Percentiles rank a stretch among this genome's conserved stretches.
Conservation (phyloP, 2,329 filamentous ascomycete species). For the Verticillium albo-atrum region DNA sequence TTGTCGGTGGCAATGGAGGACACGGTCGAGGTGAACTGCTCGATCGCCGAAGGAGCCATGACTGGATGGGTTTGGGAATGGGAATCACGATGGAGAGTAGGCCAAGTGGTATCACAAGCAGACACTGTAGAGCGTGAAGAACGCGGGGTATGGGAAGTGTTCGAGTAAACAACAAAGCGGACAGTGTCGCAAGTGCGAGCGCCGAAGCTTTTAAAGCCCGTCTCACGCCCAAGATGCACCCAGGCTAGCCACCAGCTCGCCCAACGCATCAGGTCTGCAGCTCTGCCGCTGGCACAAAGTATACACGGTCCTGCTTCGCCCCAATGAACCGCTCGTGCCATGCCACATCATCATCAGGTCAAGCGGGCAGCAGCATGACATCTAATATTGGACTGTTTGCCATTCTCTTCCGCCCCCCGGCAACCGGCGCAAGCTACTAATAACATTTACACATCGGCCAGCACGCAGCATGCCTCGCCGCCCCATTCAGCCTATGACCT, state of each 20-base stretch:
- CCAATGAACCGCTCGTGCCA: too few species aligned
- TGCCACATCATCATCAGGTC: too few species aligned
- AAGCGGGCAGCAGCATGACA: too few species aligned
- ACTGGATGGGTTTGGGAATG: not conserved
- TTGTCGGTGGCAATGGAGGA: constrained; percentile 11
- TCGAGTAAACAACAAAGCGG: not conserved
- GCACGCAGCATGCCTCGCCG: not conserved
- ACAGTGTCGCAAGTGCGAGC: not conserved
- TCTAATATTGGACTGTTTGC: too few species aligned
- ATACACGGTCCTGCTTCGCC: not conserved
- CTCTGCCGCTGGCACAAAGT: not conserved
- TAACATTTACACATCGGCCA: not conserved
- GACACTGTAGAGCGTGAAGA: not conserved
- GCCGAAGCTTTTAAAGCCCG: not conserved
- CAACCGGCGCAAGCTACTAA: not conserved
- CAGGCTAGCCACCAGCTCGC: not conserved
- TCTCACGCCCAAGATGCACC: not conserved
- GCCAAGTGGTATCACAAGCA: too few species aligned
- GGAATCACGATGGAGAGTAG: too few species aligned
- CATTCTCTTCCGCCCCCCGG: not conserved
- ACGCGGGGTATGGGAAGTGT: not conserved
- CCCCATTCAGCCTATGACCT: not conserved
- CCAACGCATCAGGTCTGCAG: not conserved
- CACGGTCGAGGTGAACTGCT: constrained; percentile 11
- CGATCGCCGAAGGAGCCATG: constrained; percentile 20